Evolutionary conservation across 1,284 basidiomycete species (phyloP), one percentile per base, ranked within the genome.

Genomic region (Xanthoconium separans): DNA sequence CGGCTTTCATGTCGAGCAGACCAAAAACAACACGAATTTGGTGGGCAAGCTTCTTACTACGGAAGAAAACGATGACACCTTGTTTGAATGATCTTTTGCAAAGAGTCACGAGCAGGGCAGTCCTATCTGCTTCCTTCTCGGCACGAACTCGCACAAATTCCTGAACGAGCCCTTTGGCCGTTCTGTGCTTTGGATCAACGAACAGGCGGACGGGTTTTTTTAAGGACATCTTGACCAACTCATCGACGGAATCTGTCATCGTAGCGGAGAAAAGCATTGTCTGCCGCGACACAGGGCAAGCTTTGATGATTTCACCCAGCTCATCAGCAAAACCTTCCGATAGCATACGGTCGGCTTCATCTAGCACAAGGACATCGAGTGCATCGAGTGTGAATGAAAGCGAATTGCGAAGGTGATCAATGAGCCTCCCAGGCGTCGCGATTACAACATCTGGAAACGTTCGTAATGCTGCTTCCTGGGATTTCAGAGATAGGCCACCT

Each of bases 241-340:
- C 89, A 65, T 98, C 94, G 9, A 99, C 91, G 1, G 89, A 89
- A 72, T 98, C 96, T 2, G 94, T 97, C 89, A 98, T 98, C 1
- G 96, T 99, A 1, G 96, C 96, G 0, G 94, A 97, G 74, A 99
- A 99, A 27, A 99, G 80, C 94, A 99, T 97, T 4, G 96, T 98
- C 72, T 98, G 96, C 39, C 96, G 84, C 30, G 89, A 89, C 15
- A 79, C 75, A 2, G 96, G 95, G 66, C 95, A 96, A 37, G 90
- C 83, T 60, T 86, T 88, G 70, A 98, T 87, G 62, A 99, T 98
- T 74, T 99, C 96, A 36, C 87, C 79, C 33, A 99, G 78, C 70
- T 98, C 96, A 70, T 95, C 95, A n/a, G 88, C 84, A 74, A 98
- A 99, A 34, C 96, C 96, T 66, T 98, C 96, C 36, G 94, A 95